These are phyloP conservation scores for Perkinsus chesapeaki DNA, from an alignment of 169 alveolate species.

Conservation along the genomic window DNA sequence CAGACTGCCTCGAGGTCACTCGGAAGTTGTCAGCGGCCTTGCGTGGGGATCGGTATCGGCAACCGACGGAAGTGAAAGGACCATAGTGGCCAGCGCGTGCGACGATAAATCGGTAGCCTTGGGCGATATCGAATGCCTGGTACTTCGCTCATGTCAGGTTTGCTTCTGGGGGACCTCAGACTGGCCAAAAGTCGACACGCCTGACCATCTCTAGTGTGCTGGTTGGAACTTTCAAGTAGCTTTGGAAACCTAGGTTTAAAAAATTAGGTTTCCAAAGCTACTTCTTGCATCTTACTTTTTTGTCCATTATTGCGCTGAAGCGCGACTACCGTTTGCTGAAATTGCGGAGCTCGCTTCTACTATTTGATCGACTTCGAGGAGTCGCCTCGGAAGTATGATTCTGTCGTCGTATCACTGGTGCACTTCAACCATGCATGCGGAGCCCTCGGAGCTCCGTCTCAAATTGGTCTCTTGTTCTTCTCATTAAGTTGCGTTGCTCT, in stretches of 20 bases:
- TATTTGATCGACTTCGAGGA: too few relatives aligned
- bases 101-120: neutral
- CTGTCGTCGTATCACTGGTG: neutral
- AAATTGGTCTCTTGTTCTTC: neutral
- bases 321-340: too few relatives aligned
- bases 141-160: neutral
- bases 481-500: neutral
- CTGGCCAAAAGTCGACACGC: too few relatives aligned
- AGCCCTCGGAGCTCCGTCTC: neutral
- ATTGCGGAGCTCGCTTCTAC: too few relatives aligned
- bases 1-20: neutral
- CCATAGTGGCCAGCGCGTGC: neutral
- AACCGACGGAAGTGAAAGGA: neutral
- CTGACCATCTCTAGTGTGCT: neutral
- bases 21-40: neutral
- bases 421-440: neutral
- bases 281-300: too few relatives aligned
- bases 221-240: too few relatives aligned
- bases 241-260: too few relatives aligned
- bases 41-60: neutral
- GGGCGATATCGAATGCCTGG: neutral
- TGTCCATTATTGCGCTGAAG: too few relatives aligned
- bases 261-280: too few relatives aligned
- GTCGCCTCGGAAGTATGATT: too few relatives aligned
- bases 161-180: neutral